A percentile compares a stretch with the other conserved stretches of the same genome.
Conservation (phyloP, 495 filamentous ascomycete species). For the Podospora comata region DNA sequence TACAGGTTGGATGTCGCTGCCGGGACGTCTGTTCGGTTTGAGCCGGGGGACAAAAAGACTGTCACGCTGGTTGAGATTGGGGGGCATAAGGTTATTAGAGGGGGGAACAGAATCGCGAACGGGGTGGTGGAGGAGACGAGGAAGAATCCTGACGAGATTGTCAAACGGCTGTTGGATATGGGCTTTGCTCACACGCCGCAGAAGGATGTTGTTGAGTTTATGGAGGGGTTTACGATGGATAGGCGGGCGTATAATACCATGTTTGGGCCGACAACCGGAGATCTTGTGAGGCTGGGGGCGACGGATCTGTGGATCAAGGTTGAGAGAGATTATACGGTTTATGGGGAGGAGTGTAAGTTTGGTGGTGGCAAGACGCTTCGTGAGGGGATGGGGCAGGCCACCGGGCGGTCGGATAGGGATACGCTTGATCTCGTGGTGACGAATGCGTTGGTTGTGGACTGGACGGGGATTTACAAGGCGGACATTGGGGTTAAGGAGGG, state of each 20-base stretch:
- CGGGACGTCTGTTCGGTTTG: slow-evolving; percentile 90
- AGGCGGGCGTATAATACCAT: slow-evolving; percentile 75
- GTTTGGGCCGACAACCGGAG: slow-evolving; percentile 92
- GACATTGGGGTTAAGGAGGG: slow-evolving; percentile 94
- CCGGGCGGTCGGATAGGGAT: slow-evolving; percentile 65
- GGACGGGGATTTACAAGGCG: slow-evolving; percentile 91
- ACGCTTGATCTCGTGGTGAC: slow-evolving; percentile 85
- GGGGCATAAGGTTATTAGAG: slow-evolving; percentile 75
- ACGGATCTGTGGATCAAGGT: slow-evolving; percentile 92
- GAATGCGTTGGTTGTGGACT: slow-evolving; percentile 90
- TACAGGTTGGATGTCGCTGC: slow-evolving; percentile 87
- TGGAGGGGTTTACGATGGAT: slow-evolving; percentile 67
- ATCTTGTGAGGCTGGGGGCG: slow-evolving; percentile 72
- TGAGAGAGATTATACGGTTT: slow-evolving; percentile 78
- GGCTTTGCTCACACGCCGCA: slow-evolving; percentile 78
- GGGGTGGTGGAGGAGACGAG: slow-evolving; percentile 64
- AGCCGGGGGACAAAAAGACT: slow-evolving; percentile 90
- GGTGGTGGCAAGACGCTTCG: slow-evolving; percentile 92
- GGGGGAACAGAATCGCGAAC: slow-evolving; percentile 76
- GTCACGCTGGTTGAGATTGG: slow-evolving; percentile 91
- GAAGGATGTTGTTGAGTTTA: slow-evolving; percentile 47
- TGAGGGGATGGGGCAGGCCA: slow-evolving; percentile 95
- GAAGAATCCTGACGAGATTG: slow-evolving; percentile 54
- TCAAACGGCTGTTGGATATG: slow-evolving; percentile 59
- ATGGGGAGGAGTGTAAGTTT: slow-evolving; percentile 95